These are phyloP conservation scores for Bryoglossum gracile DNA, from an alignment of 495 filamentous ascomycete species.

Conservation along the genomic window DNA sequence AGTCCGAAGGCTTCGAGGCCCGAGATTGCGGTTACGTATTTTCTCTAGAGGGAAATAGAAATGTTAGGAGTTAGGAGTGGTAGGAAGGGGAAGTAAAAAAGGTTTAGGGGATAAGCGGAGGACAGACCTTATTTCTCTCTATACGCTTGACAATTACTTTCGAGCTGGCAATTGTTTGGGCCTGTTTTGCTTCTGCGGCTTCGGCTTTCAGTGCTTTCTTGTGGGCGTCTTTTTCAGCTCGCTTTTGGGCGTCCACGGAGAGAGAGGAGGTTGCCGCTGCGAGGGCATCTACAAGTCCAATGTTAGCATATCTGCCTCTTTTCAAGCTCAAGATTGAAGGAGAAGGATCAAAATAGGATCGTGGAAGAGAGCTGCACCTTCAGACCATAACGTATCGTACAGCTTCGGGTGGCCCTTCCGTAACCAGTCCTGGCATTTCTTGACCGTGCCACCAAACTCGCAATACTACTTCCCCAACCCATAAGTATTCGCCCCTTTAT, in stretches of 20 bases:
- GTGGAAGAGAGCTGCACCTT: conserved; percentile 47
- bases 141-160: conserved; percentile 92
- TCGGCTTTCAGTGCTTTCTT: conserved; percentile 94
- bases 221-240: conserved; percentile 85
- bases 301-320: background rate
- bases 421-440: conserved; percentile 96
- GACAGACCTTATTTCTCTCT: conserved; percentile 95
- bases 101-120: no score
- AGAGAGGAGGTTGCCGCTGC: conserved; percentile 76
- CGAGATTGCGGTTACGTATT: conserved; percentile 84
- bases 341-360: background rate
- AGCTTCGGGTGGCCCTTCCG: conserved; percentile 63
- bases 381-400: conserved; percentile 74
- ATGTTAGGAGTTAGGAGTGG: no score
- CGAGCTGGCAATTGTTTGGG: conserved; percentile 62
- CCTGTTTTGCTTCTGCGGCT: conserved; percentile 69
- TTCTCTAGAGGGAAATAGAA: no score
- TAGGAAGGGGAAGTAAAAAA: no score
- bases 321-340: background rate
- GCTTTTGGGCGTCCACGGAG: conserved; percentile 80
- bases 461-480: conserved; percentile 64
- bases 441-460: conserved; percentile 96
- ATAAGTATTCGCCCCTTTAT: conserved; percentile 4
- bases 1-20: conserved; percentile 86
- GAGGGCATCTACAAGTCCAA: conserved; percentile 55